phyloP scores from a whole-genome alignment of 164 flowering plant species.

The Umbellularia californica region DNA sequence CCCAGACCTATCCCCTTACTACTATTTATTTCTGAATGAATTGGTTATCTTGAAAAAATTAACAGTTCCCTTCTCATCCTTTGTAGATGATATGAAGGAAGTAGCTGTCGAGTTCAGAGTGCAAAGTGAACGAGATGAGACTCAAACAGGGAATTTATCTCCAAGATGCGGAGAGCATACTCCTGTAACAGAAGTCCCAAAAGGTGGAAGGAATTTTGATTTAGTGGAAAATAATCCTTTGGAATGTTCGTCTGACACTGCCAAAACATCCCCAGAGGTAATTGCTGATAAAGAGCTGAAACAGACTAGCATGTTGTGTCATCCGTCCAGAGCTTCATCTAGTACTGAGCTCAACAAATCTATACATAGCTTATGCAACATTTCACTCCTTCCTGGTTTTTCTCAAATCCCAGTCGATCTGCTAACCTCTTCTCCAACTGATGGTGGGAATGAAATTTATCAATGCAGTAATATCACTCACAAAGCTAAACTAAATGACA shows the following conservation, averaged over 20 bases:
- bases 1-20: not conserved
- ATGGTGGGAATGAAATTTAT: not conserved
- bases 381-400: slow-evolving; percentile 9
- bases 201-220: slow-evolving; percentile 6
- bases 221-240: slow-evolving; percentile 3
- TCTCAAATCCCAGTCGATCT: slow-evolving; percentile 15
- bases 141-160: not conserved
- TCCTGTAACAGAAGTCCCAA: slow-evolving; percentile 1
- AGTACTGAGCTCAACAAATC: slow-evolving; percentile 9
- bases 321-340: not conserved
- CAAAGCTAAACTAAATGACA: not conserved
- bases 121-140: not conserved
- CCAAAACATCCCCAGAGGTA: not conserved
- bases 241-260: slow-evolving; percentile 11
- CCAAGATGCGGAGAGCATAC: slow-evolving; percentile 2
- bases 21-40: not conserved
- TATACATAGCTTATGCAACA: slow-evolving; percentile 13
- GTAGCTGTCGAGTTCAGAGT: not conserved
- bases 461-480: not conserved
- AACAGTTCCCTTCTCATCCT: not conserved
- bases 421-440: slow-evolving; percentile 8
- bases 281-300: slow-evolving; percentile 1
- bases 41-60: not conserved
- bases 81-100: not conserved
- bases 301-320: not conserved